Evolutionary conservation across 345 rosid genomes (phyloP).

Genomic region (Linum trigynum): DNA sequence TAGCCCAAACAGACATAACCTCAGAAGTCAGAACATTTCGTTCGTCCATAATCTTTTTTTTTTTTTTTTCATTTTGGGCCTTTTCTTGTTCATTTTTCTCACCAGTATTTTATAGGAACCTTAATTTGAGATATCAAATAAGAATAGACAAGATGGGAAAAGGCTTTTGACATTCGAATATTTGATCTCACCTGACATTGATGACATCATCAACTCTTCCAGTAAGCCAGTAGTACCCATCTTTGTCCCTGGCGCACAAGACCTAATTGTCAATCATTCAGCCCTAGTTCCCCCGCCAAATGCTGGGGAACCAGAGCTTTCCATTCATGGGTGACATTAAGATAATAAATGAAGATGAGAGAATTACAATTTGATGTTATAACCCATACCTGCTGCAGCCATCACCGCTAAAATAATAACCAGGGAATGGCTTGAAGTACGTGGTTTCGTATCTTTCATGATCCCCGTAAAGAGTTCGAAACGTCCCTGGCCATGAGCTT

Average conservation of each 20-base stretch:
- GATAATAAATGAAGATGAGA: background rate
- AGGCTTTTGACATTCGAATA: background rate
- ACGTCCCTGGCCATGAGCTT: constrained; percentile 96
- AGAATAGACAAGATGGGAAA: background rate
- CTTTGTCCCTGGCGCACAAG: constrained; percentile 69
- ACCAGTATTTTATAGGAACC: background rate
- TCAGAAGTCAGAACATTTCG: background rate
- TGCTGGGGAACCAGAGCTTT: background rate
- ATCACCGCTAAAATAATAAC: constrained; percentile 91
- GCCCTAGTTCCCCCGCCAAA: background rate
- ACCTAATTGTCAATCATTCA: constrained; percentile 10
- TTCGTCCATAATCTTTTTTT: background rate
- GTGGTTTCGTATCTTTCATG: constrained; percentile 98
- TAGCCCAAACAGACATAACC: background rate
- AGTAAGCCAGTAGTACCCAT: constrained; percentile 95
- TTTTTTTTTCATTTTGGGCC: too few species aligned
- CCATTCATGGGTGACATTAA: background rate
- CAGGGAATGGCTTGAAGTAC: constrained; percentile 89
- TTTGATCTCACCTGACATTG: constrained; percentile 64
- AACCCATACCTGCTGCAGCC: constrained; percentile 76
- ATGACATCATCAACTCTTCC: constrained; percentile 99
- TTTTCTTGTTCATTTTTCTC: background rate
- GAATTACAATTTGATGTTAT: background rate
- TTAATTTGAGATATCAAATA: background rate
- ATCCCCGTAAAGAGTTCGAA: constrained; percentile 92